Percentiles rank a stretch among this genome's conserved stretches.
phyloP scores from a whole-genome alignment of 2,329 filamentous ascomycete species.

The Talaromyces amestolkiae region DNA sequence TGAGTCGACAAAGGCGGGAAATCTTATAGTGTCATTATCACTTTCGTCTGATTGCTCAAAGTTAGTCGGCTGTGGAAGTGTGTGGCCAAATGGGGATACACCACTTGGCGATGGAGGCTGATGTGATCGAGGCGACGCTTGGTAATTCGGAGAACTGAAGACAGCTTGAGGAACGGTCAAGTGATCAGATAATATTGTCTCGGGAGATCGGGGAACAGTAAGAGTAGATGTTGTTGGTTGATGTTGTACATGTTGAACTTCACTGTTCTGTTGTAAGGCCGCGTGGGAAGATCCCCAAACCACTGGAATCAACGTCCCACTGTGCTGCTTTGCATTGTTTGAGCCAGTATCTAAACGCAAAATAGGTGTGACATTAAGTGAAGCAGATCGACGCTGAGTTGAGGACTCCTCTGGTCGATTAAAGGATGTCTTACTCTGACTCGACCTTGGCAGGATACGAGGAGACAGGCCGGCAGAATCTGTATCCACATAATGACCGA shows the following conservation, averaged over 20 bases:
- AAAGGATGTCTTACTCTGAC: not conserved
- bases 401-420: not conserved
- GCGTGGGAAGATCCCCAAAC: not conserved
- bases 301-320: not conserved
- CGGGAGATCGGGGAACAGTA: slow-evolving; percentile 30
- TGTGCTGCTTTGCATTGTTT: not conserved
- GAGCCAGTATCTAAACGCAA: slow-evolving; percentile 27
- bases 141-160: slow-evolving; percentile 40
- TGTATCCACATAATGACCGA: slow-evolving; percentile 59
- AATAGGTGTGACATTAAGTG: slow-evolving; percentile 50
- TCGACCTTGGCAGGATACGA: slow-evolving; percentile 20
- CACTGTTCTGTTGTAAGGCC: not conserved
- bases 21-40: slow-evolving; percentile 51
- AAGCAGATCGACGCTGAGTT: slow-evolving; percentile 51
- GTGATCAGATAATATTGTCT: slow-evolving; percentile 36
- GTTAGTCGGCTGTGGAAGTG: slow-evolving; percentile 18
- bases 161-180: slow-evolving; percentile 44
- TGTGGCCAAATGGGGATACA: slow-evolving; percentile 30
- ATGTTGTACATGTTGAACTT: not conserved
- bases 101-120: slow-evolving; percentile 24
- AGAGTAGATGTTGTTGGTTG: slow-evolving; percentile 33
- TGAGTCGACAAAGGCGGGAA: slow-evolving; percentile 64
- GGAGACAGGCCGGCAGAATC: slow-evolving; percentile 22
- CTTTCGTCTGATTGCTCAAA: slow-evolving; percentile 16
- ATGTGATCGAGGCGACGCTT: slow-evolving; percentile 23